Evolutionary conservation across 768 basidiomycete genomes (phyloP), one percentile per base, ranked within the genome.

Genomic region (Serendipita sp.): DNA sequence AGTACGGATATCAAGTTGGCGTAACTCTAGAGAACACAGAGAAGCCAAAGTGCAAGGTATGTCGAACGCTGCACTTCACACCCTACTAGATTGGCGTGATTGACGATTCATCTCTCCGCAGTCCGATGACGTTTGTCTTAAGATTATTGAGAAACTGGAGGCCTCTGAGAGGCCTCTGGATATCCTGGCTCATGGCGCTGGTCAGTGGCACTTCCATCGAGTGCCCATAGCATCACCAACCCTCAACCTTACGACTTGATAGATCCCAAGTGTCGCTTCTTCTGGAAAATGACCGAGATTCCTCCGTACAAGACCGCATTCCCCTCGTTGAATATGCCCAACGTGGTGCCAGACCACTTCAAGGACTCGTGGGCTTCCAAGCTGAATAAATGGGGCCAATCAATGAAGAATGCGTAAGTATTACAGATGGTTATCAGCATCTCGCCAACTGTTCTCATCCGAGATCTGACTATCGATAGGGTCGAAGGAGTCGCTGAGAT

Each of bases 11-110:
- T 72, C 94, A 97, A 73, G 84, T 91, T 43, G 93, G 94, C 1
- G 91, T 92, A 3, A 96, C 93, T 3, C 82, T 95, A n/a, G 91
- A 94, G 74, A 92, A 94, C 72, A 97, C 92, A 1, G 94, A 96
- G 75, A 91, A 90, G 68, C 86, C 87, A 41, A 88, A 83, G 71
- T 91, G 89, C 71, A 87, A 89, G 3, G 84, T 82, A 9, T 7
- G 45, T 5, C 7, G 14, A 20, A 13, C 20, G 42, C 67, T 67
- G 14, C 70, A 70, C 2, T 13, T 43, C 42, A n/a, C n/a, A n/a
- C n/a, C n/a, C n/a, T n/a, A n/a, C n/a, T n/a, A n/a, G n/a, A n/a
- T n/a, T n/a, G n/a, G n/a, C n/a, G n/a, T n/a, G n/a, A n/a, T n/a
- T n/a, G n/a, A n/a, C n/a, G n/a, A 38, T 38, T 38, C 34, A 38